Evolutionary conservation across 495 filamentous ascomycete species (phyloP).

Genomic region (Penicillium paxilli): DNA sequence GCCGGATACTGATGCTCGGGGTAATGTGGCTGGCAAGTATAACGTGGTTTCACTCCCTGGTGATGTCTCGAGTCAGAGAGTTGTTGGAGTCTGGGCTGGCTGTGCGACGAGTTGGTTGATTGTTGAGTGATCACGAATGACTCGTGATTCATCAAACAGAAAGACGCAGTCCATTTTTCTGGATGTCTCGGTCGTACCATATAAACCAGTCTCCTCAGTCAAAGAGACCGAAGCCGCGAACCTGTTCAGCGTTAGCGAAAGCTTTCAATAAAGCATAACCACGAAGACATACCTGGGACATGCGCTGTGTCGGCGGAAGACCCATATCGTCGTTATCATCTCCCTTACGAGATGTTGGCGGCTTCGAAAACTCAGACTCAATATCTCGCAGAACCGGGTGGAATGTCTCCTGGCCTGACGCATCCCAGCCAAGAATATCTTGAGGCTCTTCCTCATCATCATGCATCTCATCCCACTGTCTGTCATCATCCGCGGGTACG

Average conservation of each 20-base stretch:
- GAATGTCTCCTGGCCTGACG: conserved; percentile 50
- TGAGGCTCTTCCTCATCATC: conserved; percentile 63
- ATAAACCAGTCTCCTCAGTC: conserved; percentile 26
- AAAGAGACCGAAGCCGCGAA: conserved; percentile 47
- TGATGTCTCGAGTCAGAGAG: conserved; percentile 21
- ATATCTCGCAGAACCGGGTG: conserved; percentile 34
- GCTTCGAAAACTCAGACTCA: conserved; percentile 22
- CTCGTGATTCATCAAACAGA: not conserved
- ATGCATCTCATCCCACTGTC: conserved; percentile 77
- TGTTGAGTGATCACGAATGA: conserved; percentile 30
- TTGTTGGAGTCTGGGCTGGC: conserved; percentile 69
- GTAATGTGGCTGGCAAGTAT: conserved; percentile 64
- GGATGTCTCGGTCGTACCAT: not conserved
- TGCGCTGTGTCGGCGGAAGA: conserved; percentile 51
- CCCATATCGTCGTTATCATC: conserved; percentile 38
- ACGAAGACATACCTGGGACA: conserved; percentile 45
- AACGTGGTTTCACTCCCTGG: conserved; percentile 58
- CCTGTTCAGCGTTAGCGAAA: conserved; percentile 25
- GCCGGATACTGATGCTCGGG: conserved; percentile 54
- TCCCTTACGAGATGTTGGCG: not conserved
- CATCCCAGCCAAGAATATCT: conserved; percentile 81
- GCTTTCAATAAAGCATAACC: not conserved
- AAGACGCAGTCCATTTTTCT: not conserved
- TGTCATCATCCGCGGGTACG: conserved; percentile 71
- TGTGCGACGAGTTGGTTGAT: conserved; percentile 88